A percentile compares a stretch with the other conserved stretches of the same genome.
Conservation (phyloP, 2,329 filamentous ascomycete species). For the Fonsecaea nubica region DNA sequence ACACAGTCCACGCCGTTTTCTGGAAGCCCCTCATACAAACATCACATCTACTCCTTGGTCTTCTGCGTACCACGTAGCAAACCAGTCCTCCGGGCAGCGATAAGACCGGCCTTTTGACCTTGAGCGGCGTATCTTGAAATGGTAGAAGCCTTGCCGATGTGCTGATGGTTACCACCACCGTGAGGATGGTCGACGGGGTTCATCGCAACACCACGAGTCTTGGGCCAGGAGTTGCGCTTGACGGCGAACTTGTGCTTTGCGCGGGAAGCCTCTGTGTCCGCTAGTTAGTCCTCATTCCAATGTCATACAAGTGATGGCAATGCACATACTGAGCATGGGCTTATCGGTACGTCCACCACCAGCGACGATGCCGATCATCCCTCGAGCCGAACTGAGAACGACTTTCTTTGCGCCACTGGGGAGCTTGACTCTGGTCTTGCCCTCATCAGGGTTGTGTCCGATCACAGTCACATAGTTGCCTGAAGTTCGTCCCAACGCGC, state of each 20-base stretch:
- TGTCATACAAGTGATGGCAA: constrained; percentile 4
- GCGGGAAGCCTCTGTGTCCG: constrained; percentile 84
- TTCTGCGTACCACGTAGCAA: constrained; percentile 99
- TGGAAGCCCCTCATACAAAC: constrained; percentile 20
- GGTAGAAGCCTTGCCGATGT: constrained; percentile 99
- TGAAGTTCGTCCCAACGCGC: constrained; percentile 92
- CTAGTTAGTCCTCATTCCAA: constrained; percentile 50
- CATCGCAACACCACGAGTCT: constrained; percentile 99
- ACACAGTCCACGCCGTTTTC: constrained; percentile 30
- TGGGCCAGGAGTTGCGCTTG: constrained; percentile 99
- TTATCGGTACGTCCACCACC: constrained; percentile 99
- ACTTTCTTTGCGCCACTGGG: constrained; percentile 99
- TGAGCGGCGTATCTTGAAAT: constrained; percentile 97
- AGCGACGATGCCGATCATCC: constrained; percentile 99
- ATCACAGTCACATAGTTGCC: constrained; percentile 99
- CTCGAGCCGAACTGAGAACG: constrained; percentile 85
- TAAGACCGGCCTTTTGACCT: constrained; percentile 99
- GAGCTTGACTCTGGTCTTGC: constrained; percentile 99
- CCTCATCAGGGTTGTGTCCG: constrained; percentile 97
- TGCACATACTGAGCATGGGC: constrained; percentile 81
- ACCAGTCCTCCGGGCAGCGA: constrained; percentile 99
- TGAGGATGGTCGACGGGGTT: constrained; percentile 99
- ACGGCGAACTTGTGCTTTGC: constrained; percentile 99
- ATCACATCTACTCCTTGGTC: constrained; percentile 83
- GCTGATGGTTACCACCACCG: constrained; percentile 99